Percentiles rank a stretch among this genome's conserved stretches.
Evolutionary conservation across 129 eudicot species (phyloP).

Genomic region (Deinandra increscens): DNA sequence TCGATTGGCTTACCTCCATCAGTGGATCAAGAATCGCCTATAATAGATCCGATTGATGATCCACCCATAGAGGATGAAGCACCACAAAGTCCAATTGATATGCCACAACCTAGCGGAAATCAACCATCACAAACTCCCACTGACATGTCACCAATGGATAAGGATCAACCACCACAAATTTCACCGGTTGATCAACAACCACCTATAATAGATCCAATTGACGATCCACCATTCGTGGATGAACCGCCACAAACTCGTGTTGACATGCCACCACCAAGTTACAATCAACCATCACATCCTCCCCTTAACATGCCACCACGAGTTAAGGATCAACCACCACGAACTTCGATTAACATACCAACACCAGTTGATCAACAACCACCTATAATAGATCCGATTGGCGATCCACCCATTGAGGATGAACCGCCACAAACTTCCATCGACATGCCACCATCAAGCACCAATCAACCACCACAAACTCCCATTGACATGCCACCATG

Average conservation of each 20-base stretch:
- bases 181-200: background rate
- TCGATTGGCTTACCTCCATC: no score
- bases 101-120: no score
- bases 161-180: constrained; percentile 17
- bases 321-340: background rate
- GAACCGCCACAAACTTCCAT: background rate
- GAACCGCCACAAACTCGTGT: constrained; percentile 10
- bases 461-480: constrained; percentile 17
- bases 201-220: constrained; percentile 12
- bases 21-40: constrained; percentile 4
- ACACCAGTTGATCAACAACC: background rate
- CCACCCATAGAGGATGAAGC: constrained; percentile 14
- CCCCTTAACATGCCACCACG: background rate
- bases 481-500: background rate
- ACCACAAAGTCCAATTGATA: constrained; percentile 9
- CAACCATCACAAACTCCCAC: constrained; percentile 5
- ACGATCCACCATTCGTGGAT: constrained; percentile 8
- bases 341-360: constrained; percentile 1
- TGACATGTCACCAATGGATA: background rate
- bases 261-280: background rate
- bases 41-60: constrained; percentile 12
- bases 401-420: background rate
- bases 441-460: background rate
- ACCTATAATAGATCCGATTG: background rate
- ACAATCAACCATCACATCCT: constrained; percentile 15